A percentile compares a stretch with the other conserved stretches of the same genome.
These are phyloP conservation scores for Neonectria neomacrospora DNA, from an alignment of 2,329 filamentous ascomycete species.

Conservation along the genomic window DNA sequence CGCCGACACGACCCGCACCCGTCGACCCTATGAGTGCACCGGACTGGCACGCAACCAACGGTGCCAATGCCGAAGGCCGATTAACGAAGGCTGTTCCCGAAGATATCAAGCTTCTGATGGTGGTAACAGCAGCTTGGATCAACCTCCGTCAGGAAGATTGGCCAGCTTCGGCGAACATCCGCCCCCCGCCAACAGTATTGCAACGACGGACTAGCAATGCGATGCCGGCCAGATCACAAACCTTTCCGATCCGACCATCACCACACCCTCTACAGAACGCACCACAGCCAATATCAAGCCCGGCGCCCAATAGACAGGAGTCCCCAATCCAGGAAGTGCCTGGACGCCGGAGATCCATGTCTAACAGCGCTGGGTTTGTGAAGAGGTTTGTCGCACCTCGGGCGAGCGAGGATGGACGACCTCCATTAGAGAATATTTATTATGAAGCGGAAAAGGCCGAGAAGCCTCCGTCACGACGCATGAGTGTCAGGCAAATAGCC, in stretches of 20 bases:
- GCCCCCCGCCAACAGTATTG: slow-evolving; percentile 40
- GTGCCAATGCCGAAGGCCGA: slow-evolving; percentile 44
- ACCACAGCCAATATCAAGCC: slow-evolving; percentile 34
- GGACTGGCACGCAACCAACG: slow-evolving; percentile 37
- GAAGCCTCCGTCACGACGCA: slow-evolving; percentile 38
- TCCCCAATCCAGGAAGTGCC: slow-evolving; percentile 33
- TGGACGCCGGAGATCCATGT: slow-evolving; percentile 41
- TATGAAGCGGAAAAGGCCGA: slow-evolving; percentile 36
- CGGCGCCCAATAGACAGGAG: slow-evolving; percentile 33
- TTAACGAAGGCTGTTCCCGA: slow-evolving; percentile 46
- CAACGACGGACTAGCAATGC: slow-evolving; percentile 41
- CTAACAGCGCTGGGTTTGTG: slow-evolving; percentile 40
- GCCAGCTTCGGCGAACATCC: slow-evolving; percentile 48
- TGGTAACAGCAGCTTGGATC: slow-evolving; percentile 53
- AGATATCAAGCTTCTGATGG: slow-evolving; percentile 52
- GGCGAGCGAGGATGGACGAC: slow-evolving; percentile 41
- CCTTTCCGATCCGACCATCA: slow-evolving; percentile 36
- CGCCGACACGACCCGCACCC: slow-evolving; percentile 55
- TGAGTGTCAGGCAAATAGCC: slow-evolving; percentile 44
- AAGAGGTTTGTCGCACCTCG: slow-evolving; percentile 40
- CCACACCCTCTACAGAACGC: slow-evolving; percentile 25
- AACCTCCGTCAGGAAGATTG: slow-evolving; percentile 51
- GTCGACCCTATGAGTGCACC: slow-evolving; percentile 36
- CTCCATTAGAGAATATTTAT: slow-evolving; percentile 35
- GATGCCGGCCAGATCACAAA: slow-evolving; percentile 34